Base-by-base conservation (phyloP, 805 yeast genomes). In the Lipomyces sp. region DNA sequence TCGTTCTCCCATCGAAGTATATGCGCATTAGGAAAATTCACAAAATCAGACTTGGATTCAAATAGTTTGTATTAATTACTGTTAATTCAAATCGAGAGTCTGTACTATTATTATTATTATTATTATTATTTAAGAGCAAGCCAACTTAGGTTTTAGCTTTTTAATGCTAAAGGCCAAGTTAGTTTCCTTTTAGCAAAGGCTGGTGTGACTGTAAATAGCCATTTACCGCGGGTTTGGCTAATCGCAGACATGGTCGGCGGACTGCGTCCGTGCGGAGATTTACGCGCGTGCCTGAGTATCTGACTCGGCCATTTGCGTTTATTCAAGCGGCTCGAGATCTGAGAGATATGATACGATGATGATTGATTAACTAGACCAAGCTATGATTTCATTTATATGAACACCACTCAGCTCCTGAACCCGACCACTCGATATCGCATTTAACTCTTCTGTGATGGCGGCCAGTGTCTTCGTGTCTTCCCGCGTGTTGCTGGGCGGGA, bases 401-500 rank as follows among this genome's bases (percentile, higher is more conserved):
- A 42, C 18, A 7, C 48, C 48, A 42, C 18, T 42, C 18, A n/a
- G n/a, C 48, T 8, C 48, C n/a, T n/a, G 48, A 42, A 3, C 48
- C 48, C n/a, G 48, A 42, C n/a, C 48, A n/a, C n/a, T n/a, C 6
- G n/a, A 7, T 42, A 4, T 42, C n/a, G 18, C 2, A 15, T n/a
- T 37, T 42, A 7, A 7, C 3, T 18, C 24, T n/a, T 15, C 48
- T 8, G 37, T 45, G 35, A 60, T 61, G 67, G 60, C 58, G 67
- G 60, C 70, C 5, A 29, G 69, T 7, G 65, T 66, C 10, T 66
- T 66, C 51, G 69, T 66, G 33, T 75, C 78, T 8, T 65, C 57
- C 24, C 29, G 70, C 5, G 76, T 75, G 5, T 69, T 75, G 5
- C 24, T 72, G 34, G 67, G 63, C n/a, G 73, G 62, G 56, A 54